Base-by-base conservation (phyloP, 2,329 filamentous ascomycete species). In the Xylogone sp. region DNA sequence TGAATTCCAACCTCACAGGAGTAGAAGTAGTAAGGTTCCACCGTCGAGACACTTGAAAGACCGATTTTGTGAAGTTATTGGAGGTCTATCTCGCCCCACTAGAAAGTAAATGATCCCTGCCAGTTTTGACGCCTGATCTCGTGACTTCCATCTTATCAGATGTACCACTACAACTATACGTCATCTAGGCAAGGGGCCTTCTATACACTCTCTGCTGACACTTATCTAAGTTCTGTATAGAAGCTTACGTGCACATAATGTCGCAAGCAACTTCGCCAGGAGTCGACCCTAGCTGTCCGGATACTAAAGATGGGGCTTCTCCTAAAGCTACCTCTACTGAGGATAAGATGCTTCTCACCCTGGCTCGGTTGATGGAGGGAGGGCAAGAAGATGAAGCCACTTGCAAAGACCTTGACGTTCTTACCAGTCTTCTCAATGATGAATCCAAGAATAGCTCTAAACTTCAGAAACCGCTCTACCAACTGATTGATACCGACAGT, bases 301-400 rank as follows among this genome's bases (percentile, higher is more conserved):
- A 56, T 43, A 29, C 51, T 43, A 31, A 53, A 9, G 45, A 46
- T 45, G 48, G 39, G 21, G 45, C 43, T 7, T 34, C 52, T 16
- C 12, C 39, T 10, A 42, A 55, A 49, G 59, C 63, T 57, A 55
- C 52, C 7, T 62, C 65, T 12, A 52, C 63, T 4, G 62, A 65
- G 53, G 64, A 66, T 42, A 59, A 60, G 34, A 62, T 58, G 16
- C 44, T 66, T 18, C 53, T 65, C 10, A 84, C 93, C 59, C 83
- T 97, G 59, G 92, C 92, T 21, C 87, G 88, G 63, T 75, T 97
- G 60, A 95, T 97, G 85, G 90, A 95, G 67, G 90, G 90, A 43
- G 91, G 90, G 49, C 83, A 92, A 62, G 90, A 96, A 61, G 89
- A 89, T 64, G 82, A 84, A 51, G 84, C 88, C 59, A 87, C 82